Evolutionary conservation across 2,329 filamentous ascomycete genomes (phyloP).

Genomic region (Microsporum audouinii): DNA sequence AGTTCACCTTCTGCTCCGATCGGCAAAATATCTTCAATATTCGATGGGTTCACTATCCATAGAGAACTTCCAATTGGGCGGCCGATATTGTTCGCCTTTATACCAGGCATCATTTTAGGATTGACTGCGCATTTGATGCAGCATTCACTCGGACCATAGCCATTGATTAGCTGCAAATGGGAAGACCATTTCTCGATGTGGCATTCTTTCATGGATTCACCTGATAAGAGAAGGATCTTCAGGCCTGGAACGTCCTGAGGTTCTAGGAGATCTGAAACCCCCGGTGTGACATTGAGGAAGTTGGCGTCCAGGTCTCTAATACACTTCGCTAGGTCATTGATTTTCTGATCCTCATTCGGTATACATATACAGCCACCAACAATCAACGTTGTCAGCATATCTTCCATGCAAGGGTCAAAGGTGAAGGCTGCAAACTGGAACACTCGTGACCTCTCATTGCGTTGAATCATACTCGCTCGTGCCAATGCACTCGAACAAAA

Average conservation of each 20-base stretch:
- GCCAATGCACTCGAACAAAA: constrained; percentile 41
- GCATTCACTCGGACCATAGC: constrained; percentile 18
- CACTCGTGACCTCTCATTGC: constrained; percentile 31
- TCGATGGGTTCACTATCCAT: constrained; percentile 18
- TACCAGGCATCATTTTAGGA: not conserved
- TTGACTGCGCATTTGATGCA: constrained; percentile 11
- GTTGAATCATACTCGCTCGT: constrained; percentile 36
- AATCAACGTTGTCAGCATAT: constrained; percentile 24
- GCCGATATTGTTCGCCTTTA: constrained; percentile 5
- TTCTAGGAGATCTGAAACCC: constrained; percentile 24
- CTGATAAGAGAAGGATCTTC: constrained; percentile 27
- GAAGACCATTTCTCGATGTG: constrained; percentile 22
- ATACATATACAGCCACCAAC: constrained; percentile 38
- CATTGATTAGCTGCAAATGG: constrained; percentile 8
- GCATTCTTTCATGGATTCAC: constrained; percentile 26
- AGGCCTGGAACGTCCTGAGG: constrained; percentile 23
- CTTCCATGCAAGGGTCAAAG: constrained; percentile 35
- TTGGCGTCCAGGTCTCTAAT: constrained; percentile 33
- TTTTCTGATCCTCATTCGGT: constrained; percentile 31
- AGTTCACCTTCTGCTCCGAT: constrained; percentile 22
- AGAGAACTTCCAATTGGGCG: constrained; percentile 4
- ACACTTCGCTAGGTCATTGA: constrained; percentile 29
- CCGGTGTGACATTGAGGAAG: constrained; percentile 41
- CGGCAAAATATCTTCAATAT: constrained; percentile 13
- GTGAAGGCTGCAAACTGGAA: constrained; percentile 35